Evolutionary conservation across 2,329 filamentous ascomycete species (phyloP).

Genomic region (Whalleya microplaca): DNA sequence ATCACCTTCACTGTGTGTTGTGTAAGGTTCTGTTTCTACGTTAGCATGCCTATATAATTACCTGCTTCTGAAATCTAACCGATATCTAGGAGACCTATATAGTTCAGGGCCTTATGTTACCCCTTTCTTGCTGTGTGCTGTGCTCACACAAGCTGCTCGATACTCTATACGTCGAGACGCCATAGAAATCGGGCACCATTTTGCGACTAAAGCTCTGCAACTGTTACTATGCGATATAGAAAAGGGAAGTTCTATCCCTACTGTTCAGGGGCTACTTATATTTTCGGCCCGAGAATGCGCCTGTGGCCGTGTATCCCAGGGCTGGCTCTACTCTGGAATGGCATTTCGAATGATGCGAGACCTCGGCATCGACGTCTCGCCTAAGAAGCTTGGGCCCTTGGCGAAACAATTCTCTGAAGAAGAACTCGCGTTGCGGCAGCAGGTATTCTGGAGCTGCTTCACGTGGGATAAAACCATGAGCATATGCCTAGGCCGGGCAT

Average conservation of each 20-base stretch:
- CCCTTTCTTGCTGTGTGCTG: constrained; percentile 8
- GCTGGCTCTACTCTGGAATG: constrained; percentile 23
- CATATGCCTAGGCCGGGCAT: constrained; percentile 9
- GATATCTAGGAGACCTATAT: constrained; percentile 6
- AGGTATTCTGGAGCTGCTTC: constrained; percentile 23
- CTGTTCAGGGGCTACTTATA: constrained; percentile 17
- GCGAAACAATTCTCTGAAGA: constrained; percentile 11
- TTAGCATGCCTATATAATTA: neutral
- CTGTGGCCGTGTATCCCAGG: constrained; percentile 17
- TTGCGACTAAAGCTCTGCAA: constrained; percentile 11
- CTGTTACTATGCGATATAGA: constrained; percentile 10
- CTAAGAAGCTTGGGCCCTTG: constrained; percentile 16
- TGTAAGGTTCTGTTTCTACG: constrained; percentile 15
- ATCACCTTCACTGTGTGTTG: constrained; percentile 14
- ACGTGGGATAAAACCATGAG: constrained; percentile 22
- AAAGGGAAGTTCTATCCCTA: constrained; percentile 19
- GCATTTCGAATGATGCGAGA: constrained; percentile 25
- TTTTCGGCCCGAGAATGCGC: constrained; percentile 19
- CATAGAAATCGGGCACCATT: constrained; percentile 2
- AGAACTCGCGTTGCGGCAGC: constrained; percentile 18
- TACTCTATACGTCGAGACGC: constrained; percentile 5
- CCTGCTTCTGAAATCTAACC: too few relatives aligned
- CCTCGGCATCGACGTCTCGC: constrained; percentile 19
- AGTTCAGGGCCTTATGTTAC: constrained; percentile 4
- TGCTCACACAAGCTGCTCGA: constrained; percentile 8